phyloP scores from a whole-genome alignment of 768 basidiomycete genomes.

The Brasilioporus rufonigricans region DNA sequence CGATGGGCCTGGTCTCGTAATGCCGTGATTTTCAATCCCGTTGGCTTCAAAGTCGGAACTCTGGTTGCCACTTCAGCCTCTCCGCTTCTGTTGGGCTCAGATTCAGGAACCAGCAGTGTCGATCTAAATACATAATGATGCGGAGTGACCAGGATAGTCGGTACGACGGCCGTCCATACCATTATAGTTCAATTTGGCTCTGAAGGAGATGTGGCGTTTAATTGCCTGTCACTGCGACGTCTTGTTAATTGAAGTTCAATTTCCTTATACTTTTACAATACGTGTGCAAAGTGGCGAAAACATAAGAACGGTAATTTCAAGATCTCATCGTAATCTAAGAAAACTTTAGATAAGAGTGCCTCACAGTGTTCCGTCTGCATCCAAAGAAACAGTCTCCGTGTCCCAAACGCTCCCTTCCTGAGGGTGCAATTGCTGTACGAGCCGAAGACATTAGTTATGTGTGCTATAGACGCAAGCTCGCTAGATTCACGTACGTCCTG shows the following conservation, averaged over 20 bases:
- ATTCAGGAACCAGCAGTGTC: constrained; percentile 1
- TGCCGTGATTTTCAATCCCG: constrained; percentile 1
- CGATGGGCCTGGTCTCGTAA: constrained; percentile 15
- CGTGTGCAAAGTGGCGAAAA: background rate
- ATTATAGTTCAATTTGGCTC: constrained; percentile 11
- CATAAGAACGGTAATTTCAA: background rate
- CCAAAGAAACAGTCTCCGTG: background rate
- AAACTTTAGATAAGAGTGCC: background rate
- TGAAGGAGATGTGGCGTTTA: constrained; percentile 25
- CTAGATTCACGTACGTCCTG: constrained; percentile 40
- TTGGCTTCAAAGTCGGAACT: background rate
- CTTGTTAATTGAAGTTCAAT: background rate
- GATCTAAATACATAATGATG: background rate
- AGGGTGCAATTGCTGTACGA: constrained; percentile 48
- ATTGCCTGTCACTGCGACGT: constrained; percentile 9
- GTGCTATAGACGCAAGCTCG: background rate
- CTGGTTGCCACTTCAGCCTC: background rate
- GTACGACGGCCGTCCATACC: background rate
- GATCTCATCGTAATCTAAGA: constrained; percentile 1
- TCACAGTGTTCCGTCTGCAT: constrained; percentile 9
- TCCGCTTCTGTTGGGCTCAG: constrained; percentile 3
- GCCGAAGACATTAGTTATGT: constrained; percentile 10
- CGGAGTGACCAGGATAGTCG: background rate
- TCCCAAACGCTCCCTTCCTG: constrained; percentile 61
- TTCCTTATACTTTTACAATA: background rate